A percentile compares a stretch with the other conserved stretches of the same genome.
Conservation (phyloP, 768 basidiomycete species). For the Boletus tomentosulus region DNA sequence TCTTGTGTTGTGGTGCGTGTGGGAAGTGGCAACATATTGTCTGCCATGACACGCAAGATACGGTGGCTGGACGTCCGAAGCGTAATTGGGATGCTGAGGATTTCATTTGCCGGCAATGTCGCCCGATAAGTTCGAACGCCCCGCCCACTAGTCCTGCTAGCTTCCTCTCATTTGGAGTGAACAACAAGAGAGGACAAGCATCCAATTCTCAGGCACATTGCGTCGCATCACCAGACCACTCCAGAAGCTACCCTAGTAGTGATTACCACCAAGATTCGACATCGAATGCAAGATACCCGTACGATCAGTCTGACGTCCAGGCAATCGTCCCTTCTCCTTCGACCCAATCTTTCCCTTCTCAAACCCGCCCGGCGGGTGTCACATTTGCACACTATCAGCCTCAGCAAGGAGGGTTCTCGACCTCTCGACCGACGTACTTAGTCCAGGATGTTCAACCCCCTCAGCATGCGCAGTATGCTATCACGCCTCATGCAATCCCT, state of each 20-base stretch:
- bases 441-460: slow-evolving; percentile 16
- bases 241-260: slow-evolving; percentile 15
- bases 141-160: slow-evolving; percentile 4
- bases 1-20: slow-evolving; percentile 81
- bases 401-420: slow-evolving; percentile 35
- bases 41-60: slow-evolving; percentile 77
- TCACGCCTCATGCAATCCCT: slow-evolving; percentile 13
- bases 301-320: slow-evolving; percentile 19
- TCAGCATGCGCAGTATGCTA: slow-evolving; percentile 17
- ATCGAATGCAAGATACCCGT: slow-evolving; percentile 20
- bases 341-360: slow-evolving; percentile 16
- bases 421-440: slow-evolving; percentile 29
- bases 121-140: slow-evolving; percentile 9
- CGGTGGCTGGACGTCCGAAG: slow-evolving; percentile 53
- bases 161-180: slow-evolving; percentile 6
- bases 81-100: slow-evolving; percentile 87
- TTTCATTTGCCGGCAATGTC: slow-evolving; percentile 70
- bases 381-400: slow-evolving; percentile 38
- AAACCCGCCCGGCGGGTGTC: slow-evolving; percentile 23
- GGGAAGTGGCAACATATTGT: slow-evolving; percentile 86
- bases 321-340: slow-evolving; percentile 12
- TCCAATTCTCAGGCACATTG: slow-evolving; percentile 12
- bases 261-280: slow-evolving; percentile 14
- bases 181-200: slow-evolving; percentile 8
- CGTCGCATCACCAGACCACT: slow-evolving; percentile 9